These are phyloP conservation scores for Coemansia sp. DNA, from an alignment of 192 early-diverging fungal genomes.

Conservation along the genomic window DNA sequence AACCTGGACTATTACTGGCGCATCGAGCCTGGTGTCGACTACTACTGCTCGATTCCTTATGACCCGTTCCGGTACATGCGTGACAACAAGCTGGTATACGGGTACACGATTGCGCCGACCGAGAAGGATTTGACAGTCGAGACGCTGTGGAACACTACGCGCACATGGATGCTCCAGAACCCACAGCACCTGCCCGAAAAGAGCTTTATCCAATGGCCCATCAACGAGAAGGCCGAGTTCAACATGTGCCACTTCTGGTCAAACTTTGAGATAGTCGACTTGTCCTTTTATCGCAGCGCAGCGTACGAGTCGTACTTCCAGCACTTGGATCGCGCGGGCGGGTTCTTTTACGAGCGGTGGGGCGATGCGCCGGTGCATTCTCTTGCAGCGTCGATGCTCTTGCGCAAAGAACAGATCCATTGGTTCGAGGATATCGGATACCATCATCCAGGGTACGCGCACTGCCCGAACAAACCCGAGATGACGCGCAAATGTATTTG, in stretches of 20 bases:
- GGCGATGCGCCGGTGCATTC: slow-evolving; percentile 68
- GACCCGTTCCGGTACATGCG: slow-evolving; percentile 60
- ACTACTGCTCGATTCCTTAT: slow-evolving; percentile 53
- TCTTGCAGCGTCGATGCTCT: slow-evolving; percentile 58
- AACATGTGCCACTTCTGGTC: slow-evolving; percentile 71
- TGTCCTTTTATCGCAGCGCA: slow-evolving; percentile 66
- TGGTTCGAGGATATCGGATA: slow-evolving; percentile 75
- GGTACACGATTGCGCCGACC: slow-evolving; percentile 54
- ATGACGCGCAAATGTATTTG: slow-evolving; percentile 34
- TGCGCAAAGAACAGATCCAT: slow-evolving; percentile 63
- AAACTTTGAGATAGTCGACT: slow-evolving; percentile 77
- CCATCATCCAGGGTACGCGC: slow-evolving; percentile 56
- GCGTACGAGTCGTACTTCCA: slow-evolving; percentile 67
- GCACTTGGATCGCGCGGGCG: slow-evolving; percentile 69
- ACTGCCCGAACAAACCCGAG: slow-evolving; percentile 63
- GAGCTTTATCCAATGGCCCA: slow-evolving; percentile 54
- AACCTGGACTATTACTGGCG: slow-evolving; percentile 60
- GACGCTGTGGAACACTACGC: slow-evolving; percentile 51
- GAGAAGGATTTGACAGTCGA: slow-evolving; percentile 55
- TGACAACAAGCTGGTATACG: slow-evolving; percentile 51
- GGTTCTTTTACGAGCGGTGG: slow-evolving; percentile 84
- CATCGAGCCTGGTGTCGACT: slow-evolving; percentile 55
- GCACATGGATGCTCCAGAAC: slow-evolving; percentile 54
- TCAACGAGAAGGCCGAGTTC: slow-evolving; percentile 44
- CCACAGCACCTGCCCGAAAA: slow-evolving; percentile 52